Conservation (phyloP, 148 eudicot species). For the Rhododendron henanense region DNA sequence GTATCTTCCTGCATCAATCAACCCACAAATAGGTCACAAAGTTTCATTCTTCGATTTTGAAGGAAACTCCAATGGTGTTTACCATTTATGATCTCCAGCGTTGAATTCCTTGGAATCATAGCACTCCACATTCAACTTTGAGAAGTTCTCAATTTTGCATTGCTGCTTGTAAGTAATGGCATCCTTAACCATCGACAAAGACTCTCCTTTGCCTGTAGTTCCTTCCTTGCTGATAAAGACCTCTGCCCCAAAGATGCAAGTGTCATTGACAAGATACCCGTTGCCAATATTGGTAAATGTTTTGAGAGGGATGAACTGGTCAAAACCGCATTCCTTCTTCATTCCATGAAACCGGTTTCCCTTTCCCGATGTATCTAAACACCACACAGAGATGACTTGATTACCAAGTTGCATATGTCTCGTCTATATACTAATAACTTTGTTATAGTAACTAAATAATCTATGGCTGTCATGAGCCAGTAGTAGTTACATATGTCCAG, state of each 20-base stretch:
- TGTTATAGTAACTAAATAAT: neutral
- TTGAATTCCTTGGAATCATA: neutral
- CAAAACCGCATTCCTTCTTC: slow-evolving; percentile 6
- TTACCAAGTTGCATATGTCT: neutral
- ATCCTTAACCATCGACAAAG: neutral
- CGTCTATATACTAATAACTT: neutral
- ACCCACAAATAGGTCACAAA: neutral
- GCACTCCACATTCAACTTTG: slow-evolving; percentile 1
- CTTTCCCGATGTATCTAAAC: neutral
- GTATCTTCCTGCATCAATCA: slow-evolving; percentile 7
- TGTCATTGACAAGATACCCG: no score
- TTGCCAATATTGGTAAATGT: neutral
- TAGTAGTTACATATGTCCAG: no score
- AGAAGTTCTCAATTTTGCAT: neutral
- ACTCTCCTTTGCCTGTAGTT: no score
- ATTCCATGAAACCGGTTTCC: slow-evolving; percentile 2
- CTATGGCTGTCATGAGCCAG: neutral
- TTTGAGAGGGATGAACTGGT: neutral
- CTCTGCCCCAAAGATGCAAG: no score
- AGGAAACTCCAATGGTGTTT: neutral
- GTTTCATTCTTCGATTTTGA: neutral
- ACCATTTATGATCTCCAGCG: slow-evolving; percentile 1
- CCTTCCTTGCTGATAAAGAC: no score
- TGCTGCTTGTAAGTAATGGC: neutral
- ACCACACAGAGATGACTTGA: neutral